Percentiles rank a stretch among this genome's conserved stretches.
These are phyloP conservation scores for Cladobotryum protrusum DNA, from an alignment of 2,329 filamentous ascomycete species.

Conservation along the genomic window DNA sequence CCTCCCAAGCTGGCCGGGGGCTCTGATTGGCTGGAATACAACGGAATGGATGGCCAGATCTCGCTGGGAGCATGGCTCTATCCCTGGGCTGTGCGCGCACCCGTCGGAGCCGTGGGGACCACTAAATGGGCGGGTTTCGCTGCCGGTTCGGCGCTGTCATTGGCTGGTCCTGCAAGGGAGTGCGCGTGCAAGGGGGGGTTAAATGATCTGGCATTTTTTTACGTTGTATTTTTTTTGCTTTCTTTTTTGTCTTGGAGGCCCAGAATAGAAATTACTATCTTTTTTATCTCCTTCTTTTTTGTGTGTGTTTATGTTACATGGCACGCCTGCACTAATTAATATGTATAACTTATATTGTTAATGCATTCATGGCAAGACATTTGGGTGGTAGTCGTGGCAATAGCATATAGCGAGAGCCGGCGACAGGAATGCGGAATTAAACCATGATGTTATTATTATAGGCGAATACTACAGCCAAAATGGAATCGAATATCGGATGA, in stretches of 20 bases:
- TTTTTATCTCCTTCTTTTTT: too few relatives aligned
- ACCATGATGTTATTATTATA: too few relatives aligned
- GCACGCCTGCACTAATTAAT: background rate
- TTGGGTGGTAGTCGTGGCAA: too few relatives aligned
- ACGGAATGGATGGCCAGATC: background rate
- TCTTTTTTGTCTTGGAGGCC: background rate
- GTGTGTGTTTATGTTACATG: too few relatives aligned
- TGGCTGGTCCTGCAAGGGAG: constrained; percentile 2
- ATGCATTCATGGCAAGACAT: too few relatives aligned
- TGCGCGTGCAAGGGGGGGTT: constrained; percentile 4
- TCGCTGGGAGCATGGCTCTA: constrained; percentile 4
- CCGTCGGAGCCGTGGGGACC: constrained; percentile 14
- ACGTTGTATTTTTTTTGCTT: too few relatives aligned
- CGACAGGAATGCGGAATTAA: too few relatives aligned
- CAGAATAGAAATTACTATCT: background rate
- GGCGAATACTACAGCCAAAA: too few relatives aligned
- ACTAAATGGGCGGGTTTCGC: background rate
- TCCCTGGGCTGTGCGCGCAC: constrained; percentile 9
- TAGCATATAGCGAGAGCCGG: too few relatives aligned
- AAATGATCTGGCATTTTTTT: background rate
- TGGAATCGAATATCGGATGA: too few relatives aligned
- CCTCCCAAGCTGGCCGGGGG: background rate
- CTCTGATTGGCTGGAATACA: background rate
- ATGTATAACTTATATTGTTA: background rate
- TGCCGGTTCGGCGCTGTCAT: constrained; percentile 4